phyloP scores from a whole-genome alignment of 2,329 filamentous ascomycete species.

The Raffaelea deltoideospora region DNA sequence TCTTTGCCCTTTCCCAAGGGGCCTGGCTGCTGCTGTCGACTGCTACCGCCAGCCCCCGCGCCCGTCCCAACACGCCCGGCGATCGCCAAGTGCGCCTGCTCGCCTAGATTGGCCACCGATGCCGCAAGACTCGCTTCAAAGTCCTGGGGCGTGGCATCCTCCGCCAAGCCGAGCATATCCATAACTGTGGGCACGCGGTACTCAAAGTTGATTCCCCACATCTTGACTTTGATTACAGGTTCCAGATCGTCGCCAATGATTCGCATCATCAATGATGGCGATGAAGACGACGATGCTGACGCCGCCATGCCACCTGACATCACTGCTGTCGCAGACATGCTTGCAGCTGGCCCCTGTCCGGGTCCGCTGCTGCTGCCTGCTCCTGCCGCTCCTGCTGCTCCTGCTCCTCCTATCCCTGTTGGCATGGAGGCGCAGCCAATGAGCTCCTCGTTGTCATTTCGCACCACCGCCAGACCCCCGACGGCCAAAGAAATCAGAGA shows the following conservation, averaged over 20 bases:
- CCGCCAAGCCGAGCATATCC: conserved; percentile 57
- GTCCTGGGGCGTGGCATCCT: conserved; percentile 54
- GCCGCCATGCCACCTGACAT: too few species aligned
- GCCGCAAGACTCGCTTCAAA: conserved; percentile 61
- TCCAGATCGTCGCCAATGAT: conserved; percentile 93
- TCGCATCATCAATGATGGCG: conserved; percentile 63
- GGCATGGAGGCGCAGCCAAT: conserved; percentile 35
- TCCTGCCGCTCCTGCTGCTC: conserved; percentile 4
- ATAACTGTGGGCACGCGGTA: conserved; percentile 77
- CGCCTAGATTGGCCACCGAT: conserved; percentile 64
- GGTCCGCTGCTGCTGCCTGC: not conserved
- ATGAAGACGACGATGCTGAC: too few species aligned
- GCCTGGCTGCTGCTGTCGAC: too few species aligned
- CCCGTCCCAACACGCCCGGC: conserved; percentile 10
- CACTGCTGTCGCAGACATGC: conserved; percentile 1
- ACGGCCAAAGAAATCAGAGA: conserved; percentile 68
- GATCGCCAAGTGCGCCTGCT: conserved; percentile 40
- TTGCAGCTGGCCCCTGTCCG: too few species aligned
- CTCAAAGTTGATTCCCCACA: conserved; percentile 74
- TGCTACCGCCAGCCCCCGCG: too few species aligned
- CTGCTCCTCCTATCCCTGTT: conserved; percentile 10
- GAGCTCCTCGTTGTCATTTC: conserved; percentile 57
- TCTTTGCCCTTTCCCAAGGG: conserved; percentile 7
- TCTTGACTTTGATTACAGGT: conserved; percentile 72
- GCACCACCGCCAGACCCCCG: conserved; percentile 41